Base-by-base conservation (phyloP, 2,329 filamentous ascomycete genomes). In the Exserohilum turcica region DNA sequence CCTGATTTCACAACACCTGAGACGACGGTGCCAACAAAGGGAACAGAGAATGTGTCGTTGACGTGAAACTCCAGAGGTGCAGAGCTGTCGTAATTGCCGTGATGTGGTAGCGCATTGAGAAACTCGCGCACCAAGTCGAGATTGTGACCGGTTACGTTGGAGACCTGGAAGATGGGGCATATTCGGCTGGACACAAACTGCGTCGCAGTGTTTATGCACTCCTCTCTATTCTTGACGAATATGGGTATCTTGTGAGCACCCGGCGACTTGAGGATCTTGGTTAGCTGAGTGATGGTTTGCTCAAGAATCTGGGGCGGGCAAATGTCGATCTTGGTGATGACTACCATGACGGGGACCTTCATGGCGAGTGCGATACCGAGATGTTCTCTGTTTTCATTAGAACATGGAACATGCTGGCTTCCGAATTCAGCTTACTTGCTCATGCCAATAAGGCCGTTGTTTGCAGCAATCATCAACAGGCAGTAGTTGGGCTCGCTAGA, bases 401-500 rank as follows among this genome's bases (percentile, higher is more conserved):
- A 9, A 21, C 6, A 6, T 12, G 31, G 21, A 28, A 19, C 32
- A 7, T 1, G 15, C 21, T 24, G 16, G 21, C 1, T 19, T 19
- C 6, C 3, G n/a, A n/a, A 2, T 18, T 9, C 5, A 28, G 44
- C 60, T 43, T 59, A 66, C 64, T 95, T 96, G 76, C 91, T 96
- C 94, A 97, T 99, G 16, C 94, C 94, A 40, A 97, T 90, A 39
- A 99, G 80, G 3, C 94, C 94, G 70, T 99, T 97, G 68, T 99
- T 99, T 15, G 94, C 94, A 10, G 94, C 94, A 0, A 99, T 94
- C 94, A 99, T 99, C 42, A 99, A 84, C 24, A 99, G 78, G 72
- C 94, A 97, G 79, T 97, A 99, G 70, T 97, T 96, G 0, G 94
- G 94, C 78, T 92, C 95, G 76, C 91, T 95, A 49, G 91, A 96